Conservation (phyloP, 1,284 basidiomycete species). For the Agroathelia rolfsii region DNA sequence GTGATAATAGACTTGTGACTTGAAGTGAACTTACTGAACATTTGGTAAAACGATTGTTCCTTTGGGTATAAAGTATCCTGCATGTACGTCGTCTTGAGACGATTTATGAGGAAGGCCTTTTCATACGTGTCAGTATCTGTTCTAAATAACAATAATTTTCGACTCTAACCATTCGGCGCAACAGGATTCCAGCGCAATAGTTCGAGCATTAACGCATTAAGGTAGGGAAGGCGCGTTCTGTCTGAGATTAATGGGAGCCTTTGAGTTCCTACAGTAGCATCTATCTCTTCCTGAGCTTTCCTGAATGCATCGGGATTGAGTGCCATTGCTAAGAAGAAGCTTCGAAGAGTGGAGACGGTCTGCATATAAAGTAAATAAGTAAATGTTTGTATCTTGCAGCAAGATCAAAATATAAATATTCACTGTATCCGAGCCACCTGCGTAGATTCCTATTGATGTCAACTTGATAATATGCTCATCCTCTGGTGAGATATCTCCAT, state of each 20-base stretch:
- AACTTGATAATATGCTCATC: too few relatives aligned
- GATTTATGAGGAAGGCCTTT: not conserved
- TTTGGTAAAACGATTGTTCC: not conserved
- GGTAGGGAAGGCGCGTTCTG: slow-evolving; percentile 7
- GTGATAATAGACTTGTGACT: slow-evolving; percentile 3
- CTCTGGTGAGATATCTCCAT: too few relatives aligned
- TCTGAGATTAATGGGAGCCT: slow-evolving; percentile 10
- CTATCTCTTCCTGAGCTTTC: slow-evolving; percentile 9
- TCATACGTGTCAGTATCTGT: not conserved
- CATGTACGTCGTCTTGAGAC: not conserved
- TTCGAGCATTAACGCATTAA: slow-evolving; percentile 9
- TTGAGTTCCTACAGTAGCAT: slow-evolving; percentile 4
- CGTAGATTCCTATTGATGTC: too few relatives aligned
- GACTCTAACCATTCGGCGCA: slow-evolving; percentile 10
- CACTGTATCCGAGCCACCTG: too few relatives aligned
- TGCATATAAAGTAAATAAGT: too few relatives aligned
- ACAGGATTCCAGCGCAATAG: slow-evolving; percentile 10
- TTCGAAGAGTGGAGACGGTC: slow-evolving; percentile 11
- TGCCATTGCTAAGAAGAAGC: slow-evolving; percentile 11
- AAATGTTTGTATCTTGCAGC: too few relatives aligned
- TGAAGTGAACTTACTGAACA: not conserved
- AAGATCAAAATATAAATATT: too few relatives aligned
- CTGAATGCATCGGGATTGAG: slow-evolving; percentile 7
- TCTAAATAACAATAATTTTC: too few relatives aligned
- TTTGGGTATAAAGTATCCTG: not conserved